Percentiles rank a stretch among this genome's conserved stretches.
Evolutionary conservation across 768 basidiomycete species (phyloP).

Genomic region (Ramaria sp.): DNA sequence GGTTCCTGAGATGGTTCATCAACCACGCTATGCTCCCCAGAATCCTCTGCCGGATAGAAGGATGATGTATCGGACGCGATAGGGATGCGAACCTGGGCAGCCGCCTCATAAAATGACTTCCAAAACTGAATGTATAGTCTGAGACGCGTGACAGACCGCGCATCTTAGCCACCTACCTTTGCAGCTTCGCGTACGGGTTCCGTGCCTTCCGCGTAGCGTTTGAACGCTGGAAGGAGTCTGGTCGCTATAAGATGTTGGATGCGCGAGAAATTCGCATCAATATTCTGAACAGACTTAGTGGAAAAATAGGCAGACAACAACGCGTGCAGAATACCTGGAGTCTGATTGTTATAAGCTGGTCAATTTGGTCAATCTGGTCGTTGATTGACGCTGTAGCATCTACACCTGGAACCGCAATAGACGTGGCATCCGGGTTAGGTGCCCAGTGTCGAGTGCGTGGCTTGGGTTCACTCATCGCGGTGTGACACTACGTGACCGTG

Average conservation of each 20-base stretch:
- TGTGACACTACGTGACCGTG: neutral
- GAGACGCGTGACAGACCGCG: neutral
- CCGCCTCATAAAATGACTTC: constrained; percentile 92
- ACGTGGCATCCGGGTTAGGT: constrained; percentile 50
- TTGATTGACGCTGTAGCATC: constrained; percentile 56
- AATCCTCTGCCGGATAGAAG: constrained; percentile 2
- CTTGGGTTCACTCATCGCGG: constrained; percentile 13
- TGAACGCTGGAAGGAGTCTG: constrained; percentile 77
- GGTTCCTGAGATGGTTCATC: constrained; percentile 8
- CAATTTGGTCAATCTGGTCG: constrained; percentile 90
- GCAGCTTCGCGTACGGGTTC: constrained; percentile 87
- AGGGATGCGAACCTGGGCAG: constrained; percentile 79
- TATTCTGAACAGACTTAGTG: constrained; percentile 40
- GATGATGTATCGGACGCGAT: constrained; percentile 19
- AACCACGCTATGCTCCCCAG: constrained; percentile 6
- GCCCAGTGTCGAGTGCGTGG: constrained; percentile 61
- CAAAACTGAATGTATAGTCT: constrained; percentile 58
- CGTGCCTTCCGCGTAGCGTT: constrained; percentile 77
- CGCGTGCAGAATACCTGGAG: constrained; percentile 48
- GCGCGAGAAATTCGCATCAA: constrained; percentile 88
- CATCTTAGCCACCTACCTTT: constrained; percentile 42
- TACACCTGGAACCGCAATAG: constrained; percentile 61
- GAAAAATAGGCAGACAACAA: neutral
- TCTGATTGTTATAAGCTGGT: constrained; percentile 88
- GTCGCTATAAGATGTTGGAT: constrained; percentile 79